Evolutionary conservation across 2,329 filamentous ascomycete genomes (phyloP), one percentile per base, ranked within the genome.

Genomic region (Botrytis porri): DNA sequence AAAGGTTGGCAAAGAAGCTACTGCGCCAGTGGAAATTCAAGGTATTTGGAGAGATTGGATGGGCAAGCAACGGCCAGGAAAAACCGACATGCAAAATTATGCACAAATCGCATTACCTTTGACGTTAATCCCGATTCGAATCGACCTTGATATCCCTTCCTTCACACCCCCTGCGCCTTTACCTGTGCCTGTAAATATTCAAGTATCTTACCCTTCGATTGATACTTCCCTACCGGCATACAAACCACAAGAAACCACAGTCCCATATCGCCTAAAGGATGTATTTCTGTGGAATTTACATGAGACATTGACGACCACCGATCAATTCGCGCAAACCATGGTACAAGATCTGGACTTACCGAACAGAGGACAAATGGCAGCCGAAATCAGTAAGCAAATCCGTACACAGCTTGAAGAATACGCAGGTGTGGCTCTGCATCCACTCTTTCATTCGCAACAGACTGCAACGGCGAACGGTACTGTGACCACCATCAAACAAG

Each of bases 251-350:
- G 95, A 98, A 75, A 83, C 89, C 75, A 94, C 94, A 22, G 90
- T 94, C 0, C 92, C 93, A 4, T 98, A 94, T 83, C 90, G 96
- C 75, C 86, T 99, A 73, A 94, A 97, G 79, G 96, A 99, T 79
- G 92, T 93, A n/a, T 98, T 99, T 79, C 84, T 98, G 70, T 99
- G 96, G 96, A 99, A 99, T 79, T 86, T 99, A 22, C 95, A 98
- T 83, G 96, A 99, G 84, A 93, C 93, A 0, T 85, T 98, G 73
- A 93, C 95, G 69, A 99, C 96, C 0, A 97, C 96, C 0, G 96
- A 99, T 80, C 93, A 97, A 80, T 99, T 98, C 81, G 96, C 96
- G n/a, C 89, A 92, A 78, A 90, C 88, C 2, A 89, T 98, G 77
- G 95, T 97, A 1, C 93, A 97, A 76, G 96, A 99, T 81, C 87